phyloP scores from a whole-genome alignment of 2,329 filamentous ascomycete genomes.

The Monilinia laxa region DNA sequence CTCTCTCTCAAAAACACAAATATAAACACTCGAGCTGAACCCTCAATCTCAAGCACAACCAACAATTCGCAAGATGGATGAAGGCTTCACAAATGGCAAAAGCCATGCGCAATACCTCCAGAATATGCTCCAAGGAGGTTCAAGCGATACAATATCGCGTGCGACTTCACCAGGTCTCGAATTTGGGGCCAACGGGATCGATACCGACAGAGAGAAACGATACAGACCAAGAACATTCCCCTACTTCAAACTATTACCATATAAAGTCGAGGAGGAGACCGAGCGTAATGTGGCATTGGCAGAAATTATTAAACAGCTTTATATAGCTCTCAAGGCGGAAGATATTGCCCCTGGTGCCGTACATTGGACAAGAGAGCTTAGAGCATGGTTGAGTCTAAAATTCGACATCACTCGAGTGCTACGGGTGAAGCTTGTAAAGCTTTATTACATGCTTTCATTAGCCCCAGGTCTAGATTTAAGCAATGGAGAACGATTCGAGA shows the following conservation, averaged over 20 bases:
- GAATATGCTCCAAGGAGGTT: constrained; percentile 31
- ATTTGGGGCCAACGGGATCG: constrained; percentile 49
- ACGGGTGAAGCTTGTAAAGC: constrained; percentile 77
- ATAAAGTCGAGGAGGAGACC: constrained; percentile 76
- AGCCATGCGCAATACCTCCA: constrained; percentile 37
- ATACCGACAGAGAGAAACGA: constrained; percentile 56
- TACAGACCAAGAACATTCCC: constrained; percentile 89
- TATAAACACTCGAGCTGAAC: constrained; percentile 1
- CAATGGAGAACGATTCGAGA: constrained; percentile 85
- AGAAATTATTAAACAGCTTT: constrained; percentile 90
- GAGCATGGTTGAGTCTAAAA: constrained; percentile 93
- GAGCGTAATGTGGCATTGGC: constrained; percentile 76
- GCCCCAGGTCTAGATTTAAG: constrained; percentile 83
- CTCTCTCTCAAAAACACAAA: not conserved
- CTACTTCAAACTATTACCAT: constrained; percentile 88
- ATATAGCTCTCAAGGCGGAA: constrained; percentile 85
- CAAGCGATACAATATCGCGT: constrained; percentile 71
- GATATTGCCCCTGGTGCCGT: constrained; percentile 92
- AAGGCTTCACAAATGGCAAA: constrained; percentile 36
- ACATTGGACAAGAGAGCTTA: constrained; percentile 95
- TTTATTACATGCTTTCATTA: constrained; percentile 92
- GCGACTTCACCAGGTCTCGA: constrained; percentile 78
- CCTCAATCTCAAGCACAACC: constrained; percentile 14
- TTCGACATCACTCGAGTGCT: constrained; percentile 90
- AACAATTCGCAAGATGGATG: constrained; percentile 34